phyloP scores from a whole-genome alignment of 179 eudicot genomes.

The Silene coronaria region DNA sequence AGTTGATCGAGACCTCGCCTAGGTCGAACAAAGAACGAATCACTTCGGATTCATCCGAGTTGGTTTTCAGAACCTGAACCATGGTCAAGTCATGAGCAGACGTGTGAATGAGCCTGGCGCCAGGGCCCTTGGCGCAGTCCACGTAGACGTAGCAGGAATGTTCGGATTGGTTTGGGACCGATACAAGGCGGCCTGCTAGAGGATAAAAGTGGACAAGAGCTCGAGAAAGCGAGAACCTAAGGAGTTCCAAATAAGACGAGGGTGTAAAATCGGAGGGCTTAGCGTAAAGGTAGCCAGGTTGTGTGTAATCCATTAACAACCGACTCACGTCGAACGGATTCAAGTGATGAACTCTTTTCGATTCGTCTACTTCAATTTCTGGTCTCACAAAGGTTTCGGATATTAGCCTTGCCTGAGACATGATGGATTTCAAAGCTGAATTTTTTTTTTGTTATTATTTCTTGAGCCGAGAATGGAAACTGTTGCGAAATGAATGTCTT shows the following conservation, averaged over 20 bases:
- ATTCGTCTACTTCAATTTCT: neutral
- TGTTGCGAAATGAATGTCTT: no score
- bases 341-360: neutral
- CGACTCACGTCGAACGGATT: neutral
- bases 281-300: neutral
- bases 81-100: neutral
- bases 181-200: conserved; percentile 9
- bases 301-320: neutral
- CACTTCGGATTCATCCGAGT: neutral
- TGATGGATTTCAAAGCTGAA: neutral
- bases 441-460: no score
- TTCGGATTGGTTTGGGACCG: neutral
- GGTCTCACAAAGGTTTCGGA: conserved; percentile 8
- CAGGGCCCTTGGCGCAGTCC: neutral
- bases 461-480: no score
- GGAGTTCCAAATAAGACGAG: neutral
- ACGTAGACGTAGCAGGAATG: neutral
- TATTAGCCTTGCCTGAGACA: neutral
- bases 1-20: conserved; percentile 5
- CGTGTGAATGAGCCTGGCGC: conserved; percentile 17
- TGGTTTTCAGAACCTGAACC: neutral
- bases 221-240: conserved; percentile 3
- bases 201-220: conserved; percentile 14
- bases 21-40: conserved; percentile 2
- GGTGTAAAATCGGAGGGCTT: neutral